Conservation (phyloP, 345 rosid genomes). For the Psidium friedrichsthalianum region DNA sequence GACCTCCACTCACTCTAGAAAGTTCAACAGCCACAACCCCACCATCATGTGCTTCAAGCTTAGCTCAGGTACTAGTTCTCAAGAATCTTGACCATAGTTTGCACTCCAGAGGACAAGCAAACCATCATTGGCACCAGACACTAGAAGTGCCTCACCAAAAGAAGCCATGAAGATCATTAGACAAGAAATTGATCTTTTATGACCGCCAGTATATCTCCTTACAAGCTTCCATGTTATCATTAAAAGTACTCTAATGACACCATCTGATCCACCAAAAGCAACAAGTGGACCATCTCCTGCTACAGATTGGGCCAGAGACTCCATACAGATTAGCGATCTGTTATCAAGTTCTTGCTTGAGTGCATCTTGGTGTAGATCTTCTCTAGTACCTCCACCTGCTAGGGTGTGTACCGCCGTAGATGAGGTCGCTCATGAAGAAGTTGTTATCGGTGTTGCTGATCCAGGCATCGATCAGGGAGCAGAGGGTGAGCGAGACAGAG, state of each 20-base stretch:
- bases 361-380: constrained; percentile 89
- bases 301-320: constrained; percentile 69
- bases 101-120: constrained; percentile 94
- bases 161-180: constrained; percentile 97
- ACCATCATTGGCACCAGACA: constrained; percentile 96
- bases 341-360: constrained; percentile 96
- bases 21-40: constrained; percentile 94
- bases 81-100: constrained; percentile 85
- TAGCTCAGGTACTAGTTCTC: constrained; percentile 95
- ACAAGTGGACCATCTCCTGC: constrained; percentile 93
- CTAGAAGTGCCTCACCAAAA: constrained; percentile 98
- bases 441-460: no score
- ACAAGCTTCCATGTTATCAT: constrained; percentile 99
- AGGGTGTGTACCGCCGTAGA: no score
- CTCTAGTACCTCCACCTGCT: no score
- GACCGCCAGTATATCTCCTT: constrained; percentile 94
- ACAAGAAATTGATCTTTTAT: constrained; percentile 90
- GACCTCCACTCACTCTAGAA: constrained; percentile 88
- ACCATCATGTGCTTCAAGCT: constrained; percentile 99
- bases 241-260: constrained; percentile 96
- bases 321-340: constrained; percentile 93
- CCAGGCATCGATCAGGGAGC: no score
- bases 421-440: no score
- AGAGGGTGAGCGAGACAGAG: no score
- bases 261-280: constrained; percentile 98